Base-by-base conservation (phyloP, 2,329 filamentous ascomycete genomes). In the Pseudocercospora fijiensis region DNA sequence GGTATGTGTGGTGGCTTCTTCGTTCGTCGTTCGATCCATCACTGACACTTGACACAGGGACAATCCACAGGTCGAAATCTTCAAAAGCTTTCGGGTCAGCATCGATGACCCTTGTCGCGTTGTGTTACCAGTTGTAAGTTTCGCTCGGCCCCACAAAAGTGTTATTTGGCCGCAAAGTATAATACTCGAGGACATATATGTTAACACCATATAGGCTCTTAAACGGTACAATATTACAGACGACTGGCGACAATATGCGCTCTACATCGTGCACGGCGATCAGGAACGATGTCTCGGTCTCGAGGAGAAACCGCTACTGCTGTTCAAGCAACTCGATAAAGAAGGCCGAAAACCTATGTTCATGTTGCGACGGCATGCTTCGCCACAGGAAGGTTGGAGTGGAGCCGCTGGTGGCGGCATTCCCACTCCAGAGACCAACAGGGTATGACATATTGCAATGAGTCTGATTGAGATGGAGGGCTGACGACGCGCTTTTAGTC, bases 341-440 rank as follows among this genome's bases (percentile, higher is more conserved):
- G 95, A 98, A 80, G 95, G 95, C 53, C 90, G 96, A 79, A 99
- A 98, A 76, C 95, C 95, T 22, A 98, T 98, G 95, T 99, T 99
- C 75, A 99, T 99, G 95, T 81, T 99, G 62, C 83, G 95, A 60
- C 85, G 85, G 69, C 83, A 88, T 69, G 84, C 85, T 13, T 71
- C 70, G n/a, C 83, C 84, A 60, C 71, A 73, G 57, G 73, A 76
- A 57, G 74, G 74, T 11, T 76, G 74, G 74, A 75, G 72, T 47
- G 68, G 69, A 24, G 59, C 63, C 33, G 49, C 63, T 28, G 64
- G 65, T 30, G 58, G 62, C 49, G 65, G 62, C 5, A 57, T 63
- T 10, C 62, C 62, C 26, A 53, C 51, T 16, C 65, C 62, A 24
- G 66, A 68, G 28, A 49, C 61, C n/a, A 68, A 37, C 18, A 56